A percentile compares a stretch with the other conserved stretches of the same genome.
Evolutionary conservation across 2,329 filamentous ascomycete genomes (phyloP).

Genomic region (Colletotrichum salicis): DNA sequence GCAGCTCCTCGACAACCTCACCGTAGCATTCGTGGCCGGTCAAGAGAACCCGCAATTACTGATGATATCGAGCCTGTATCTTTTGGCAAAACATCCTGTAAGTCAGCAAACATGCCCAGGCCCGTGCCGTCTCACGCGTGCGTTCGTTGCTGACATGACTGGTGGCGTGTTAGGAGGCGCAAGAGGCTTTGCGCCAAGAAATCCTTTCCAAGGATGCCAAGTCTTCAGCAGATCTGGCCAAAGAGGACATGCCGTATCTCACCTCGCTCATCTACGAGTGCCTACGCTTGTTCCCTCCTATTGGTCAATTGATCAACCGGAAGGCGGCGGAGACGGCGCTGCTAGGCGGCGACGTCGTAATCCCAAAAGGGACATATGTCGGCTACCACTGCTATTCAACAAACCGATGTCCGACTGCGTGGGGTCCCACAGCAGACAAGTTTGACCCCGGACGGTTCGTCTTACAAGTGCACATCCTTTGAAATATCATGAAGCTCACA

Average conservation of each 20-base stretch:
- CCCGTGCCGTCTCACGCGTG: not conserved
- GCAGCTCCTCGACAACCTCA: slow-evolving; percentile 53
- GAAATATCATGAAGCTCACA: not conserved
- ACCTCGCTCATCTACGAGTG: slow-evolving; percentile 57
- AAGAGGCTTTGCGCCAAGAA: slow-evolving; percentile 46
- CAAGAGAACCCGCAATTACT: slow-evolving; percentile 54
- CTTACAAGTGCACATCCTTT: not conserved
- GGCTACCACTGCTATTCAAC: slow-evolving; percentile 54
- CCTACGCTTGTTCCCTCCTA: slow-evolving; percentile 59
- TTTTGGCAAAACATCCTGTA: slow-evolving; percentile 47
- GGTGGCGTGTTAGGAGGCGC: slow-evolving; percentile 39
- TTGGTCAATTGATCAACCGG: slow-evolving; percentile 61
- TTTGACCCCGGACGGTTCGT: slow-evolving; percentile 49
- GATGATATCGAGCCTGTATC: slow-evolving; percentile 48
- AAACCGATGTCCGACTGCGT: slow-evolving; percentile 46
- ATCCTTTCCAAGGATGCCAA: slow-evolving; percentile 36
- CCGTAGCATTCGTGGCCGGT: slow-evolving; percentile 52
- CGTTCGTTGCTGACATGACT: slow-evolving; percentile 10
- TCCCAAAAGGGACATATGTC: slow-evolving; percentile 50
- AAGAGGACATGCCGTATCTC: slow-evolving; percentile 52
- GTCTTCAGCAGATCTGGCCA: slow-evolving; percentile 35
- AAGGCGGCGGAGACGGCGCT: slow-evolving; percentile 41
- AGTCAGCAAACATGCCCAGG: slow-evolving; percentile 10
- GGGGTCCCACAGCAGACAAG: slow-evolving; percentile 47
- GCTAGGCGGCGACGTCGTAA: slow-evolving; percentile 44